phyloP scores from a whole-genome alignment of 148 eudicot genomes.

The Rhododendron molle region DNA sequence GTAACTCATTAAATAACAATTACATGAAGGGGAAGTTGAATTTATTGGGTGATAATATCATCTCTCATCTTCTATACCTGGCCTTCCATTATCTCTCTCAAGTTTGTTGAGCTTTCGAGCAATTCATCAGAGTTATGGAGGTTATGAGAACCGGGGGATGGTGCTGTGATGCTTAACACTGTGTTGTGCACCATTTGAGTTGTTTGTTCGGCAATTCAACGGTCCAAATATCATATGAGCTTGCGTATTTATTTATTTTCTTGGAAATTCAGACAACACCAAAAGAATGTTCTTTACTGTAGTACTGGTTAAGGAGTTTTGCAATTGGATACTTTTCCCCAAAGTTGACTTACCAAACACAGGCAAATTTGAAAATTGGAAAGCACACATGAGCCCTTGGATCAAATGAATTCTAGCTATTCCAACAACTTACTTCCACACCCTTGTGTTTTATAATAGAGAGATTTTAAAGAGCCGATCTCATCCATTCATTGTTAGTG shows the following conservation, averaged over 20 bases:
- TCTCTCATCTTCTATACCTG: neutral
- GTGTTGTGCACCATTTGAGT: too few relatives aligned
- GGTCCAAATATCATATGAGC: neutral
- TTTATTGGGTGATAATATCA: neutral
- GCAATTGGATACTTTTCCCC: neutral
- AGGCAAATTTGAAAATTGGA: neutral
- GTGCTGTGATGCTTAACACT: too few relatives aligned
- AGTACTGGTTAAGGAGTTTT: neutral
- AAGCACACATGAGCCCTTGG: too few relatives aligned
- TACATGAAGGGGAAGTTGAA: slow-evolving; percentile 6
- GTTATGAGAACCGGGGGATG: neutral
- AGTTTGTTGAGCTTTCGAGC: neutral
- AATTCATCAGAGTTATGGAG: neutral
- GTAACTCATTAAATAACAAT: neutral
- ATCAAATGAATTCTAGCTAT: too few relatives aligned
- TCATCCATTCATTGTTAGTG: too few relatives aligned
- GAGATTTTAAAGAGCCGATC: neutral
- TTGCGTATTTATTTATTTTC: neutral
- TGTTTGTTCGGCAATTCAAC: too few relatives aligned
- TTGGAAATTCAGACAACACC: neutral
- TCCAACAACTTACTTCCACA: too few relatives aligned
- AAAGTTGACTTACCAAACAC: neutral
- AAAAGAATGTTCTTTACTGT: neutral
- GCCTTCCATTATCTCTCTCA: neutral
- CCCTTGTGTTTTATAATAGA: too few relatives aligned